phyloP scores from a whole-genome alignment of 108 stramenopile genomes.

The Cylindrotheca fusiformis region DNA sequence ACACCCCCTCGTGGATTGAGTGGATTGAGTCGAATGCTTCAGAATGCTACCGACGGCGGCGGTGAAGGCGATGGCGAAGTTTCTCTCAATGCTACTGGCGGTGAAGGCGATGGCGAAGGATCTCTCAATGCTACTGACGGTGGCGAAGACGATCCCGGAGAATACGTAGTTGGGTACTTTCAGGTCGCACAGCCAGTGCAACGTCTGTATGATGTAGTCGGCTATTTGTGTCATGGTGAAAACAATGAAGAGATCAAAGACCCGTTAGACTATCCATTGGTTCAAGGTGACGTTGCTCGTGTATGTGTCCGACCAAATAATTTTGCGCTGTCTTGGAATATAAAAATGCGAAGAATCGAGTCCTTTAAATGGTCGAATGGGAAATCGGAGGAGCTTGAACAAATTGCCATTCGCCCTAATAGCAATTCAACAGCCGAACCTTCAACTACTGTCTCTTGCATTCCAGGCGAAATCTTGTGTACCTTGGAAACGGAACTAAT shows the following conservation, averaged over 20 bases:
- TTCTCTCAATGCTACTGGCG: not conserved
- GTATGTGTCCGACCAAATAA: slow-evolving; percentile 8
- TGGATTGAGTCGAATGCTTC: too few species aligned
- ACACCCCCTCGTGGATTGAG: too few species aligned
- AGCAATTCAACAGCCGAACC: not conserved
- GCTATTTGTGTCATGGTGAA: slow-evolving; percentile 1
- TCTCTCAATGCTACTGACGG: not conserved
- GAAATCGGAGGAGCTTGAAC: slow-evolving; percentile 4
- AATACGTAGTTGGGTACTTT: not conserved
- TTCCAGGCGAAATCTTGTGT: slow-evolving; percentile 5
- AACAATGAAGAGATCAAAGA: not conserved
- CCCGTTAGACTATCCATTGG: slow-evolving; percentile 1
- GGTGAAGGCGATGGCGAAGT: slow-evolving; percentile 1
- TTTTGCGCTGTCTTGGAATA: slow-evolving; percentile 1
- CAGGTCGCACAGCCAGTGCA: not conserved
- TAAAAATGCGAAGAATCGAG: slow-evolving; percentile 1
- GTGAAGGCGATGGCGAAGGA: not conserved
- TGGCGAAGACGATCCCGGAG: not conserved
- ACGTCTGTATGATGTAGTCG: slow-evolving; percentile 1
- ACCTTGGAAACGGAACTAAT: slow-evolving; percentile 9
- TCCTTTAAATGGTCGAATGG: slow-evolving; percentile 1
- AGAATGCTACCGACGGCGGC: too few species aligned
- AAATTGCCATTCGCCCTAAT: slow-evolving; percentile 3
- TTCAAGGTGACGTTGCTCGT: slow-evolving; percentile 6
- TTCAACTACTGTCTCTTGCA: slow-evolving; percentile 1